A percentile compares a stretch with the other conserved stretches of the same genome.
Conservation (phyloP, 108 stramenopile species). For the Pseudonitzschia pungens region DNA sequence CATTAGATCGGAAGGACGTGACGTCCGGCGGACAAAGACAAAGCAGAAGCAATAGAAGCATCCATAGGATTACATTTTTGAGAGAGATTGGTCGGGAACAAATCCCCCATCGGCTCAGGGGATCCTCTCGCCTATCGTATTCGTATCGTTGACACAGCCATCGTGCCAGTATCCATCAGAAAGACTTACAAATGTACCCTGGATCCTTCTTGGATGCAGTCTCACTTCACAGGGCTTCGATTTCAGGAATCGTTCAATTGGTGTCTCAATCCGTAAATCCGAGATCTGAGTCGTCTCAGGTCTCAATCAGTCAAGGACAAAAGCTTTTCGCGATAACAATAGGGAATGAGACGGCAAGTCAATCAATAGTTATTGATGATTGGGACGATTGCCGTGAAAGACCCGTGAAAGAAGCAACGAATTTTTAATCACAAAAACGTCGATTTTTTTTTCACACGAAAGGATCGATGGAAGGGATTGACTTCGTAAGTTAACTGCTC, state of each 20-base stretch:
- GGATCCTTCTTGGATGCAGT: background rate
- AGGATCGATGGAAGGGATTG: background rate
- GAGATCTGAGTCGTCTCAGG: conserved; percentile 13
- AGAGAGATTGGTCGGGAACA: no score
- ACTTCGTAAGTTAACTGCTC: no score
- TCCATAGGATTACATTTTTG: no score
- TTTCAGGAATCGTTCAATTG: conserved; percentile 1
- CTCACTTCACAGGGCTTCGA: background rate
- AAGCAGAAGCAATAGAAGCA: no score
- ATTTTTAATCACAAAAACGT: background rate
- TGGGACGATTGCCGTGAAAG: background rate
- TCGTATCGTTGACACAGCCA: background rate
- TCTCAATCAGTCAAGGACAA: conserved; percentile 6
- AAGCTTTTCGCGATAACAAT: background rate
- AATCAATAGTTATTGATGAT: conserved; percentile 11
- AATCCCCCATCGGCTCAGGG: no score
- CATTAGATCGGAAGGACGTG: no score
- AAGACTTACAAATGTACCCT: background rate
- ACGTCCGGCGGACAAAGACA: no score
- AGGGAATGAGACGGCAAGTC: conserved; percentile 1
- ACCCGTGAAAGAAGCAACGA: background rate
- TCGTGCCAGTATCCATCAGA: no score
- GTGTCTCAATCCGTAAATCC: conserved; percentile 6
- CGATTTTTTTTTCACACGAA: background rate
- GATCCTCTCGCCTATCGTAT: background rate